Percentiles rank a stretch among this genome's conserved stretches.
These are phyloP conservation scores for Halophytophthora polymorphica DNA, from an alignment of 352 stramenopile genomes.

Conservation along the genomic window DNA sequence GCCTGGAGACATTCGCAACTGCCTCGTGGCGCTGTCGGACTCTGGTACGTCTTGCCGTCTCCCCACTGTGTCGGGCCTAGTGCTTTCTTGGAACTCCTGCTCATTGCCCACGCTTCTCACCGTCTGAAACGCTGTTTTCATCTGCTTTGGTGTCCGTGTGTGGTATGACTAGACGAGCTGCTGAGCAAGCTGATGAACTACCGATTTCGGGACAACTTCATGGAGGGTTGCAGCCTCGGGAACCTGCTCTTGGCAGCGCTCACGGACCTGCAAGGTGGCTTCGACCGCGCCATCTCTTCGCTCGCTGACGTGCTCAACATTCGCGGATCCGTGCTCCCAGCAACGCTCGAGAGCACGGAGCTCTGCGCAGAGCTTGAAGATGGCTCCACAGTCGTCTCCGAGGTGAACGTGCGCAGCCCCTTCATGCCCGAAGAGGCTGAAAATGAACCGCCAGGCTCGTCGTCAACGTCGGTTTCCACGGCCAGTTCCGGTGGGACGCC, in stretches of 20 bases:
- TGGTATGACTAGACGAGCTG: conserved; percentile 48
- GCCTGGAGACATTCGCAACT: conserved; percentile 84
- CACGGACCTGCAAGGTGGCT: conserved; percentile 78
- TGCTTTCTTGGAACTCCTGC: neutral
- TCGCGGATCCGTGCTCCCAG: conserved; percentile 67
- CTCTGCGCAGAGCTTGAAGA: conserved; percentile 76
- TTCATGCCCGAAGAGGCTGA: conserved; percentile 31
- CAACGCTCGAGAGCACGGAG: conserved; percentile 83
- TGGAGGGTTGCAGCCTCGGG: conserved; percentile 82
- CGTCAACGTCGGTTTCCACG: conserved; percentile 6
- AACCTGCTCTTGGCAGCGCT: conserved; percentile 79
- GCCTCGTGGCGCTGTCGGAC: conserved; percentile 78
- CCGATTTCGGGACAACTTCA: conserved; percentile 85
- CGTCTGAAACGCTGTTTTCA: neutral
- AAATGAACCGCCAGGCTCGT: conserved; percentile 14
- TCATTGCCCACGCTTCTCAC: neutral
- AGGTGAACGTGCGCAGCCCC: conserved; percentile 80
- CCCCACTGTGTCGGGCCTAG: neutral
- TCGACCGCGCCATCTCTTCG: conserved; percentile 78
- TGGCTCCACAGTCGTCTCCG: conserved; percentile 67
- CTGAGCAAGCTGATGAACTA: conserved; percentile 90
- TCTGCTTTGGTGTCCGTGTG: conserved; percentile 1
- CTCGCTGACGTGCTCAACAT: conserved; percentile 88
- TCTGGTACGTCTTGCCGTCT: conserved; percentile 38
- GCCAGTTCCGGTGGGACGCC: conserved; percentile 20